Evolutionary conservation across 148 eudicot species (phyloP).

Genomic region (Cornus florida): DNA sequence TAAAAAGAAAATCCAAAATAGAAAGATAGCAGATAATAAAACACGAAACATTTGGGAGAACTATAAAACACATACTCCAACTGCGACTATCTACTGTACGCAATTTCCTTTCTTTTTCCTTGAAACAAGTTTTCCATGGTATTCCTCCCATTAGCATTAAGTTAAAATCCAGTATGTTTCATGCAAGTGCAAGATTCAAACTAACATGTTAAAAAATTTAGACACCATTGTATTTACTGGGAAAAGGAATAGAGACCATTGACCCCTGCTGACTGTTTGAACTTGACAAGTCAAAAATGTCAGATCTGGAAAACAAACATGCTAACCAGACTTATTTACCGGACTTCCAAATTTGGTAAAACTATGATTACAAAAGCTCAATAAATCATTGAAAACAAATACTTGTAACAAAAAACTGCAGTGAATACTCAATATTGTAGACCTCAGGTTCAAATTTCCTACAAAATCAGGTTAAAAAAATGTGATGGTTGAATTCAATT

Average conservation of each 20-base stretch:
- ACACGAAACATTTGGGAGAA: constrained; percentile 6
- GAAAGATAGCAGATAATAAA: neutral
- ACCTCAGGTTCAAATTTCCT: too few relatives aligned
- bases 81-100: neutral
- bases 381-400: too few relatives aligned
- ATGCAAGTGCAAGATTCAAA: neutral
- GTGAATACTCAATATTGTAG: too few relatives aligned
- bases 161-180: neutral
- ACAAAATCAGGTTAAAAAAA: too few relatives aligned
- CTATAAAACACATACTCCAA: neutral
- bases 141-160: neutral
- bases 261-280: too few relatives aligned
- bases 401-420: too few relatives aligned
- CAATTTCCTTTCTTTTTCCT: neutral
- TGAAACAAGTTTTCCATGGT: neutral
- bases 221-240: neutral
- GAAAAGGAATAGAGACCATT: too few relatives aligned
- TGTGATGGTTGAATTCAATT: too few relatives aligned
- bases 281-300: neutral
- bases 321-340: too few relatives aligned
- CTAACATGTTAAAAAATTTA: neutral
- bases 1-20: neutral
- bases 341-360: too few relatives aligned
- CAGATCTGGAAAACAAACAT: too few relatives aligned
- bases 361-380: too few relatives aligned